Base-by-base conservation (phyloP, 305 asterid genomes). In the Fraxinus platypoda region DNA sequence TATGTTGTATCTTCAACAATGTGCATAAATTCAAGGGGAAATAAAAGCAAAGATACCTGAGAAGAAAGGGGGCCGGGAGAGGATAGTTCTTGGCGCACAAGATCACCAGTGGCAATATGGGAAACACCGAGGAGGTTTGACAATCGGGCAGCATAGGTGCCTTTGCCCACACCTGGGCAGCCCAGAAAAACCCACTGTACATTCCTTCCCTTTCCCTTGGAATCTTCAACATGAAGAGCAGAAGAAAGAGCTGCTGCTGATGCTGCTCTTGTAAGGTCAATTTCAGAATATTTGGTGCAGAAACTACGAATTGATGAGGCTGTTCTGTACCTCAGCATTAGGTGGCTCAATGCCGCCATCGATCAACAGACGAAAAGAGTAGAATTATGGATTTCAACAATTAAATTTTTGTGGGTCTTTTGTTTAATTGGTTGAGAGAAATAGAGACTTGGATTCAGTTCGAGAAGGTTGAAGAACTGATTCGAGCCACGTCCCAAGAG, bases 111-210 rank as follows among this genome's bases (percentile, higher is more conserved):
- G 76, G 98, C 89, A 87, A 95, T 93, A 82, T 95, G 99, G 7
- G 99, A 94, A n/a, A 94, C 98, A 59, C 90, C 95, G 76, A 95
- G 93, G 75, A 95, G 94, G 21, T 68, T 81, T 0, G 98, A 94
- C 0, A 95, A 93, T 17, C 98, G 94, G 78, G 94, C 85, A 31
- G 99, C 99, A 84, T 94, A 95, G 78, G 99, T 93, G 35, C 98
- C 98, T 86, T 95, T 95, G 12, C 98, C 98, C 25, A 95, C 98
- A 0, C 98, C 98, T 6, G 98, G 98, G 81, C 98, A 95, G 52
- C 98, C 98, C 5, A 95, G 88, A 85, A 95, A 95, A 13, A 94
- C 97, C 99, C 99, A 95, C 87, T 91, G 99, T 76, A 95, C 94
- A 76, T 87, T 89, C 84, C 95, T 92, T 23, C 88, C 94, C 81